These are phyloP conservation scores for Puccinia novopanici DNA, from an alignment of 1,284 basidiomycete species.

Conservation along the genomic window DNA sequence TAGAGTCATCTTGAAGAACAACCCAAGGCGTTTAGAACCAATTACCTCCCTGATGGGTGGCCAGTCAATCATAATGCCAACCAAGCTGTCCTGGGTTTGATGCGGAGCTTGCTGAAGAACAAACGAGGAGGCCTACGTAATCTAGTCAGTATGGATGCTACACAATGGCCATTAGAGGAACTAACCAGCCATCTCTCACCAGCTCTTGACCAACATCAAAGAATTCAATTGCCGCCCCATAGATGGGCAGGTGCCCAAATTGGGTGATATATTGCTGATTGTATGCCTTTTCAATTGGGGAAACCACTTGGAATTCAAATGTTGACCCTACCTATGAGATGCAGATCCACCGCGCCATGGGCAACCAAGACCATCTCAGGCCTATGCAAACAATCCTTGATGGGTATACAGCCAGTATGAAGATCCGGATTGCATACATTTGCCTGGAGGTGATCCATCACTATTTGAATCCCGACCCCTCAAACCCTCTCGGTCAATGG, in stretches of 20 bases:
- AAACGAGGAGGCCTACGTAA: background rate
- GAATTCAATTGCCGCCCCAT: background rate
- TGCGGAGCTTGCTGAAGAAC: background rate
- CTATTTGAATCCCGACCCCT: background rate
- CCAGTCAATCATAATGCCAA: background rate
- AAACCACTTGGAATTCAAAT: background rate
- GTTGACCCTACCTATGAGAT: background rate
- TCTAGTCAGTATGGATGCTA: background rate
- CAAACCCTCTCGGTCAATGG: background rate
- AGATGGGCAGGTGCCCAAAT: background rate
- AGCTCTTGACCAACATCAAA: constrained; percentile 2
- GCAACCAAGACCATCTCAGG: background rate
- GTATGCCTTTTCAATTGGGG: background rate
- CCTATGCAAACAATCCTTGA: background rate
- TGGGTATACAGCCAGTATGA: background rate
- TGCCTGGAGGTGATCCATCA: background rate
- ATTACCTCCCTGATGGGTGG: background rate
- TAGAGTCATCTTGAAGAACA: background rate
- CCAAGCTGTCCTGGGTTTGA: background rate
- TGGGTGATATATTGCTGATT: background rate
- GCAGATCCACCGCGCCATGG: background rate
- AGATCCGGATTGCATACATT: background rate
- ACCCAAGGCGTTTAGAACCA: background rate
- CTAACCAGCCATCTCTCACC: background rate
- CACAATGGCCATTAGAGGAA: background rate